Evolutionary conservation across 306 rosid species (phyloP).

Genomic region (Castanea sativa): DNA sequence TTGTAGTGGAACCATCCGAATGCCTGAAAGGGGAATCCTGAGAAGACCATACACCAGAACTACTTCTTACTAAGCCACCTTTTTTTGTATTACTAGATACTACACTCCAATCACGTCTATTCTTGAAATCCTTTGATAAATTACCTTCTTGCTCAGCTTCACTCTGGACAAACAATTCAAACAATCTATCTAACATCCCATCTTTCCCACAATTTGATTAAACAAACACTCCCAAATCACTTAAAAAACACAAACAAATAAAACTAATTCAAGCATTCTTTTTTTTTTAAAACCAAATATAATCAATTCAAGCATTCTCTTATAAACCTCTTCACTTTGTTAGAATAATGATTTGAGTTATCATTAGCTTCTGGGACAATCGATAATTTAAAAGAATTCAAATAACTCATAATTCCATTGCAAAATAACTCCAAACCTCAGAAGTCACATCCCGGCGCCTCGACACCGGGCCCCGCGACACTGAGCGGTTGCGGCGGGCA

Average conservation of each 20-base stretch:
- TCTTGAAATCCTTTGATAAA: conserved; percentile 19
- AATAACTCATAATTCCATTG: background rate
- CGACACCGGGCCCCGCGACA: conserved; percentile 55
- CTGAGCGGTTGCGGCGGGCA: conserved; percentile 53
- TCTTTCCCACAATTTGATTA: background rate
- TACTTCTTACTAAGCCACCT: conserved; percentile 36
- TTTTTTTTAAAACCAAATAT: too few species aligned
- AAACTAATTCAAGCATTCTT: too few species aligned
- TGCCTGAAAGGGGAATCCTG: conserved; percentile 40
- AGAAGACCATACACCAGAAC: conserved; percentile 49
- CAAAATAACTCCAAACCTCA: conserved; percentile 43
- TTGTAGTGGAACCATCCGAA: conserved; percentile 36
- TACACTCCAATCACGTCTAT: conserved; percentile 26
- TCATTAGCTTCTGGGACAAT: too few species aligned
- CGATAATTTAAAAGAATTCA: background rate
- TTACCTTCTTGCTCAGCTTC: conserved; percentile 59
- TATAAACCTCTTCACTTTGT: too few species aligned
- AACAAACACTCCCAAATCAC: background rate
- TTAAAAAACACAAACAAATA: background rate
- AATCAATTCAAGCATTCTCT: too few species aligned
- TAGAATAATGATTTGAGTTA: too few species aligned
- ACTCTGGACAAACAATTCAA: conserved; percentile 43
- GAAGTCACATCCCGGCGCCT: conserved; percentile 44
- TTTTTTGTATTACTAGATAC: conserved; percentile 33
- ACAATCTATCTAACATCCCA: background rate